phyloP scores from a whole-genome alignment of 306 rosid species.

The Senna tora region DNA sequence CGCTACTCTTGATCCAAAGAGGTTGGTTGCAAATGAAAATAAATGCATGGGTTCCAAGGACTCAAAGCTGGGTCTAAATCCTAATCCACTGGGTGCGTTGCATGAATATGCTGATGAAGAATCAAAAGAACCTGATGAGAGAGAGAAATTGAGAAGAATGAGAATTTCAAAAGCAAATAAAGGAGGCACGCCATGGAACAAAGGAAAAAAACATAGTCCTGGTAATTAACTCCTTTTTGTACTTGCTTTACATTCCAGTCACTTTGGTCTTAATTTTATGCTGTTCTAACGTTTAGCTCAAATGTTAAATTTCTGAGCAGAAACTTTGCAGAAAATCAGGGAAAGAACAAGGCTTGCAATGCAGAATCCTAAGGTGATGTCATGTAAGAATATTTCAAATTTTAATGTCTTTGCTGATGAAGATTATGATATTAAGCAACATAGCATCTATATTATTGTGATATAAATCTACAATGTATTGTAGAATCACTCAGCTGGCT shows the following conservation, averaged over 20 bases:
- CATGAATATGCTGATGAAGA: conserved; percentile 42
- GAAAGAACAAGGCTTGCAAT: conserved; percentile 94
- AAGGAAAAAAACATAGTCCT: conserved; percentile 87
- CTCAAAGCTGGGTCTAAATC: conserved; percentile 38
- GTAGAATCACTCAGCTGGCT: not conserved
- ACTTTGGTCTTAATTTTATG: not conserved
- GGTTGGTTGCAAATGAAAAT: conserved; percentile 40
- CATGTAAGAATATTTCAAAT: conserved; percentile 71
- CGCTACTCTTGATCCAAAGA: conserved; percentile 69
- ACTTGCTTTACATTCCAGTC: conserved; percentile 7
- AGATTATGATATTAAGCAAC: conserved; percentile 30
- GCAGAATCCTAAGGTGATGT: conserved; percentile 99
- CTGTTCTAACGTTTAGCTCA: conserved; percentile 27
- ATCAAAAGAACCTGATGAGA: conserved; percentile 50
- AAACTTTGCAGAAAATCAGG: conserved; percentile 78
- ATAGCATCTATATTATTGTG: not conserved
- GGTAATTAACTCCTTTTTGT: conserved; percentile 48
- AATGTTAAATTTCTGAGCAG: conserved; percentile 48
- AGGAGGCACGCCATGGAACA: conserved; percentile 93
- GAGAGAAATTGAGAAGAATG: conserved; percentile 74
- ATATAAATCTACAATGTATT: not conserved
- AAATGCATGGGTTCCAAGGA: conserved; percentile 33
- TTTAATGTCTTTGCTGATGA: conserved; percentile 45
- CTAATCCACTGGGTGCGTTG: conserved; percentile 23
- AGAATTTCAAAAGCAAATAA: conserved; percentile 92